phyloP scores from a whole-genome alignment of 306 rosid species.

The Calophaca sinica region DNA sequence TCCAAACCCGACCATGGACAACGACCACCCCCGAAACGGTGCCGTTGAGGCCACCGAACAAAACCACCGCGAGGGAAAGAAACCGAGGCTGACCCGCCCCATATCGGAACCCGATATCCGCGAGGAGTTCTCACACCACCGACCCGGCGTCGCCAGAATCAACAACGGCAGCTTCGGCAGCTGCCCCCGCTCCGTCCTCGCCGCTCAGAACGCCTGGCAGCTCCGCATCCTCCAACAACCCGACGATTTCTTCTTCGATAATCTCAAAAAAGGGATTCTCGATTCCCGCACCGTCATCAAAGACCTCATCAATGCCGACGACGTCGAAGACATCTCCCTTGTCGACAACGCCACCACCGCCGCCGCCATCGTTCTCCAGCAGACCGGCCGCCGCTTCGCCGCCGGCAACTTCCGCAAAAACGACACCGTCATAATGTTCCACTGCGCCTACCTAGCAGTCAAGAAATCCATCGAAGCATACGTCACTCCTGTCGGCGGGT shows the following conservation, averaged over 20 bases:
- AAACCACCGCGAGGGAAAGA: constrained; percentile 42
- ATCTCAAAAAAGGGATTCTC: constrained; percentile 47
- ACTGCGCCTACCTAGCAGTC: constrained; percentile 64
- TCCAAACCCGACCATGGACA: constrained; percentile 40
- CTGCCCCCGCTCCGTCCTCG: constrained; percentile 63
- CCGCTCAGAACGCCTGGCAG: constrained; percentile 57
- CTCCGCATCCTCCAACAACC: constrained; percentile 68
- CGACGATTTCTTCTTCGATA: constrained; percentile 59
- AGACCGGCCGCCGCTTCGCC: constrained; percentile 48
- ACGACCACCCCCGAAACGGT: constrained; percentile 54
- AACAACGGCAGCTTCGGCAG: constrained; percentile 76
- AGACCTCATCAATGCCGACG: constrained; percentile 53
- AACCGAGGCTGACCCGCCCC: constrained; percentile 32
- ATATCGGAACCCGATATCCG: constrained; percentile 49
- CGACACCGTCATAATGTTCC: constrained; percentile 58
- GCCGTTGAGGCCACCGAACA: constrained; percentile 16
- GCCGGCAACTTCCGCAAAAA: constrained; percentile 39
- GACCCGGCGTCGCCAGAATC: constrained; percentile 53
- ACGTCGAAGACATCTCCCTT: constrained; percentile 55
- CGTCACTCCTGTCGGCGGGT: constrained; percentile 54
- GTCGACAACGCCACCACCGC: constrained; percentile 73
- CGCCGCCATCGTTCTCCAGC: constrained; percentile 69
- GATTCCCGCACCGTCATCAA: constrained; percentile 53
- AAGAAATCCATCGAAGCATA: constrained; percentile 71
- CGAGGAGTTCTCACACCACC: constrained; percentile 66